A percentile compares a stretch with the other conserved stretches of the same genome.
Conservation (phyloP, 148 eudicot species). For the Chenopodium quinoa region DNA sequence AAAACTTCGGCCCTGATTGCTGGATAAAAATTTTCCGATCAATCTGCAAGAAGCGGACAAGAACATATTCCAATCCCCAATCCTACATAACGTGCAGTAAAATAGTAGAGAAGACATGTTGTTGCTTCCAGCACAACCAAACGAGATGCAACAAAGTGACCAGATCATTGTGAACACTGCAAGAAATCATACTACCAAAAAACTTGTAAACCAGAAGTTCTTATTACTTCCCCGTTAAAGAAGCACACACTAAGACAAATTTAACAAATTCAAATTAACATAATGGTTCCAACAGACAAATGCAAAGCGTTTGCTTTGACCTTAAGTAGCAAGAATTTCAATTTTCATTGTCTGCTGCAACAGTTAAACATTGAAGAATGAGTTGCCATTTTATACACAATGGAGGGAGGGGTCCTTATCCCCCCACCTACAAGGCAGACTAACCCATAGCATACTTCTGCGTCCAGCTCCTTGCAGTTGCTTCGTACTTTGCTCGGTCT, state of each 20-base stretch:
- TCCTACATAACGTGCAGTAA: too few species aligned
- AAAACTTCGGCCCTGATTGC: too few species aligned
- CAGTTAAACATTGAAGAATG: conserved; percentile 30
- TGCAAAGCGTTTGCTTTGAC: conserved; percentile 22
- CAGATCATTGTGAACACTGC: background rate
- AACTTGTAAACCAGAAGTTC: background rate
- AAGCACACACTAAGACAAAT: conserved; percentile 12
- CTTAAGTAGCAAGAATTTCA: background rate
- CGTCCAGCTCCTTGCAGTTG: conserved; percentile 73
- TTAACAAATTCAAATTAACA: conserved; percentile 22
- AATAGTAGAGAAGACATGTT: too few species aligned
- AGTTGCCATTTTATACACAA: conserved; percentile 30
- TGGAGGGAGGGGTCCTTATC: conserved; percentile 2
- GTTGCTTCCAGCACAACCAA: too few species aligned
- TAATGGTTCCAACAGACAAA: conserved; percentile 33
- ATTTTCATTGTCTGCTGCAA: conserved; percentile 25
- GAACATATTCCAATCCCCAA: too few species aligned
- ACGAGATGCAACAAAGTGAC: too few species aligned
- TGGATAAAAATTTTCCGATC: too few species aligned
- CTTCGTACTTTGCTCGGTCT: conserved; percentile 59
- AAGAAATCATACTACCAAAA: background rate
- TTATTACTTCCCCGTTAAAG: background rate
- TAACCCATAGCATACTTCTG: conserved; percentile 79
- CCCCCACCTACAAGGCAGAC: background rate
- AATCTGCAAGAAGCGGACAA: too few species aligned